phyloP scores from a whole-genome alignment of 257 asterid genomes.

The Nicotiana otophora region DNA sequence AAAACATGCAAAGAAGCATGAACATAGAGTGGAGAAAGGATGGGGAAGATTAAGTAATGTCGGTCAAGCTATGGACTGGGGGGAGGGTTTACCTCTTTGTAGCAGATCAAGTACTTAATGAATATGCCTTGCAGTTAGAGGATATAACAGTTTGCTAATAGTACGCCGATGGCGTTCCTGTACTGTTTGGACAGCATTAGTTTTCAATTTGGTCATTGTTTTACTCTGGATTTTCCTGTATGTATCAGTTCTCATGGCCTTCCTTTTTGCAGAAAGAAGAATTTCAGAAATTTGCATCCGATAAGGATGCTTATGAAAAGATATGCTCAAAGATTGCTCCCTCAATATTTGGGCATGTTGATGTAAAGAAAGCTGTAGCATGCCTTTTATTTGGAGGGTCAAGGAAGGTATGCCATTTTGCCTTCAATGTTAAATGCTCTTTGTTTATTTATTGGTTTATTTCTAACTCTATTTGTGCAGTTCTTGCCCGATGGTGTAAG shows the following conservation, averaged over 20 bases:
- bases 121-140: not conserved
- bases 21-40: not conserved
- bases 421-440: conserved; percentile 6
- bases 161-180: not conserved
- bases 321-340: conserved; percentile 92
- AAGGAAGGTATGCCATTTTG: conserved; percentile 55
- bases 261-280: conserved; percentile 47
- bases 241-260: not conserved
- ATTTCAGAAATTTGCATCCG: conserved; percentile 88
- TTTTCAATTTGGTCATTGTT: not conserved
- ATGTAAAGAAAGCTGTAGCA: conserved; percentile 92
- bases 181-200: not conserved
- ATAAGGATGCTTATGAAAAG: conserved; percentile 58
- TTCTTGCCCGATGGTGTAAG: conserved; percentile 92
- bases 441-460: not conserved
- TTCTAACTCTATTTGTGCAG: conserved; percentile 35
- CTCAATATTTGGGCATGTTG: conserved; percentile 87
- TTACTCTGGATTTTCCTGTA: not conserved
- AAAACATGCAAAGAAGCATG: not conserved
- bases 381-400: conserved; percentile 99
- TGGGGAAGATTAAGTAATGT: not conserved
- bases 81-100: not conserved
- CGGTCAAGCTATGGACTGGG: not conserved
- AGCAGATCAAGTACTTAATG: not conserved
- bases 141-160: not conserved